Evolutionary conservation across 1,139 yeast species (phyloP).

Genomic region (Sugiyamaella xylanicola): DNA sequence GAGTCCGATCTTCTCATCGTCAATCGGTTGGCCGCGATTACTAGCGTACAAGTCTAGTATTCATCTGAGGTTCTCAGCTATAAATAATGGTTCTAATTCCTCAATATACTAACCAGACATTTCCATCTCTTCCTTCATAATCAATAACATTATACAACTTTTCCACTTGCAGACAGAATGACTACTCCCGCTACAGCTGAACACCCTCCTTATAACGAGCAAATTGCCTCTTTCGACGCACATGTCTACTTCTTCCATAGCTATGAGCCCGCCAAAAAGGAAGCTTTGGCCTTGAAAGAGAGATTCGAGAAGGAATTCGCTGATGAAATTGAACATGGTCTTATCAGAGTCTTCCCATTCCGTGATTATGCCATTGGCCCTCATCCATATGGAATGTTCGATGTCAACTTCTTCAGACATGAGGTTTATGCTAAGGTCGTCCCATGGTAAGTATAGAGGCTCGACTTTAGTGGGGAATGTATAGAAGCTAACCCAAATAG

Average conservation of each 20-base stretch:
- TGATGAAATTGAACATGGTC: conserved; percentile 49
- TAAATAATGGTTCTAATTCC: too few species aligned
- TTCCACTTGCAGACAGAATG: too few species aligned
- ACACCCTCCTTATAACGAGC: conserved; percentile 21
- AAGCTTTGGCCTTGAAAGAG: conserved; percentile 48
- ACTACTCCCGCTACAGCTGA: conserved; percentile 7
- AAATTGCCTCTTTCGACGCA: conserved; percentile 47
- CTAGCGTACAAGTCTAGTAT: too few species aligned
- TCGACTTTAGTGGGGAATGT: too few species aligned
- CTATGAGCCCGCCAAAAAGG: conserved; percentile 43
- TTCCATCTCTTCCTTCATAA: neutral
- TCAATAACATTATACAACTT: too few species aligned
- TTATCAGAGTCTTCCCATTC: conserved; percentile 49
- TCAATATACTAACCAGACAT: too few species aligned
- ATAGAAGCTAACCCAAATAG: neutral
- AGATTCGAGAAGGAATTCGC: conserved; percentile 50
- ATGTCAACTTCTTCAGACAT: conserved; percentile 43
- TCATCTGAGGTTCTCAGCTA: too few species aligned
- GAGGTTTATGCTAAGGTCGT: conserved; percentile 42
- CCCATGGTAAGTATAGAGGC: conserved; percentile 35
- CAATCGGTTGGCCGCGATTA: too few species aligned
- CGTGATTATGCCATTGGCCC: conserved; percentile 61
- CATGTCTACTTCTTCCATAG: conserved; percentile 57
- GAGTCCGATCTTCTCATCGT: too few species aligned
- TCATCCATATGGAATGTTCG: conserved; percentile 53